Evolutionary conservation across 805 yeast species (phyloP).

Genomic region (Millerozyma miso): DNA sequence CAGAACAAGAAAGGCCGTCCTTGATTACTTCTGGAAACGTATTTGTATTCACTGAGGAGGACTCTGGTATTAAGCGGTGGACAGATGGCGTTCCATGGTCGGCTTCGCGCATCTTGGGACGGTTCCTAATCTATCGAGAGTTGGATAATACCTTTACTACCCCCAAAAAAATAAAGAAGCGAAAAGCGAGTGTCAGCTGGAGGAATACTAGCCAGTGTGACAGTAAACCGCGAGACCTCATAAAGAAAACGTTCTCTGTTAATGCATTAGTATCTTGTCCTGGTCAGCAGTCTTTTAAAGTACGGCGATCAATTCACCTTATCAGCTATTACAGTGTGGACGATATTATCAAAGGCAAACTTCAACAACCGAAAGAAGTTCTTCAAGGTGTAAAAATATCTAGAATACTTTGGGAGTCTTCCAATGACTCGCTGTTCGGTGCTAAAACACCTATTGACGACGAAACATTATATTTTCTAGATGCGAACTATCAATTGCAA

Average conservation of each 20-base stretch:
- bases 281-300: slow-evolving; percentile 19
- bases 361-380: slow-evolving; percentile 55
- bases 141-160: slow-evolving; percentile 42
- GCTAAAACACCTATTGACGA: slow-evolving; percentile 49
- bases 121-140: slow-evolving; percentile 81
- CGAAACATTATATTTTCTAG: slow-evolving; percentile 47
- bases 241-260: slow-evolving; percentile 77
- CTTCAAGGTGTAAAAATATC: slow-evolving; percentile 49
- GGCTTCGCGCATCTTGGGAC: slow-evolving; percentile 82
- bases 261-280: slow-evolving; percentile 38
- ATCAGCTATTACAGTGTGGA: slow-evolving; percentile 74
- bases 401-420: slow-evolving; percentile 48
- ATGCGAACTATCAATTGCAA: slow-evolving; percentile 39
- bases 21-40: slow-evolving; percentile 74
- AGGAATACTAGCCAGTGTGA: slow-evolving; percentile 1
- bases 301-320: slow-evolving; percentile 57
- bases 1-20: slow-evolving; percentile 64
- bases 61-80: slow-evolving; percentile 87
- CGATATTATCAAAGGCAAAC: slow-evolving; percentile 59
- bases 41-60: slow-evolving; percentile 80
- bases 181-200: slow-evolving; percentile 13
- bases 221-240: slow-evolving; percentile 60
- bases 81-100: slow-evolving; percentile 96
- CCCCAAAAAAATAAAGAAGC: slow-evolving; percentile 36
- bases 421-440: slow-evolving; percentile 57